Conservation (phyloP, 108 stramenopile species). For the Licmophora abbreviata region DNA sequence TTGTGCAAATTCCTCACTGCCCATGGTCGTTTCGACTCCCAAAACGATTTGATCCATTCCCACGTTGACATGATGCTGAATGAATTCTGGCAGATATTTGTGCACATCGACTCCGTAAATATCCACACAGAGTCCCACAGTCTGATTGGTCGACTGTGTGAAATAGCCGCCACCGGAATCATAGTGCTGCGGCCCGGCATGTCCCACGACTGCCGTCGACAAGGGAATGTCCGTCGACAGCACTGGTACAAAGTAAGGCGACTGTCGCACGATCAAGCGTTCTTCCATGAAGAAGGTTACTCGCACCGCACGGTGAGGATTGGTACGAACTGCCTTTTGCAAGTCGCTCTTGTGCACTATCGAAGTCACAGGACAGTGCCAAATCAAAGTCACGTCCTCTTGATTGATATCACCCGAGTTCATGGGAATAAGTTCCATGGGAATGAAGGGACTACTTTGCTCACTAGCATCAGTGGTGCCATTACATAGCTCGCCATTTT, state of each 20-base stretch:
- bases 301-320: not conserved
- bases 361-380: not conserved
- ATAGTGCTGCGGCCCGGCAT: constrained; percentile 8
- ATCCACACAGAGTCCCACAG: constrained; percentile 13
- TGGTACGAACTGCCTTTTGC: not conserved
- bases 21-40: constrained; percentile 1
- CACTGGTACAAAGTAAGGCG: not conserved
- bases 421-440: not conserved
- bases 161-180: not conserved
- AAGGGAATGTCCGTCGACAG: constrained; percentile 6
- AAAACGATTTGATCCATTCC: constrained; percentile 16
- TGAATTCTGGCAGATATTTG: constrained; percentile 10
- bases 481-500: not conserved
- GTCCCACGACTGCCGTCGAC: constrained; percentile 8
- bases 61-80: constrained; percentile 18
- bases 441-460: not conserved
- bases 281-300: not conserved
- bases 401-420: not conserved
- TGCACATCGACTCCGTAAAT: constrained; percentile 2
- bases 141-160: not conserved
- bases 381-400: not conserved
- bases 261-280: not conserved
- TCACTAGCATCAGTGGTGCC: not conserved
- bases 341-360: not conserved
- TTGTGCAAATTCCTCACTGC: not conserved